Evolutionary conservation across 225 moss, liverwort and hornwort genomes (phyloP).

Genomic region (Anthoceros angustus): DNA sequence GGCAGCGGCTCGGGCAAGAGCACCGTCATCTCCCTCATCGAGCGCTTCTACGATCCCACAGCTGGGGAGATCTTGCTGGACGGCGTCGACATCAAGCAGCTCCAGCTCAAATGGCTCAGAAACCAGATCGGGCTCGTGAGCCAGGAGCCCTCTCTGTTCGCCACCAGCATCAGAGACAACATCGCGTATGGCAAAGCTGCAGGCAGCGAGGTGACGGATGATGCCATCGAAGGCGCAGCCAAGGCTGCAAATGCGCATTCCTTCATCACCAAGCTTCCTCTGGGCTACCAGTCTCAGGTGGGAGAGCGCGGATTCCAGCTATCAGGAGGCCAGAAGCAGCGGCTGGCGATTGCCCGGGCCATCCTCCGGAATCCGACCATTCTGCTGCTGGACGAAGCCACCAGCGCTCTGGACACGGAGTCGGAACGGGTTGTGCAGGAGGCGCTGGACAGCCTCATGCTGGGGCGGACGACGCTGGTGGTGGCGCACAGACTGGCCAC

Average conservation of each 20-base stretch:
- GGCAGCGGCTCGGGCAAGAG: too few species aligned
- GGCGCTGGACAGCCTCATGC: conserved; percentile 30
- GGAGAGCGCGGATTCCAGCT: conserved; percentile 35
- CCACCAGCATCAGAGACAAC: conserved; percentile 5
- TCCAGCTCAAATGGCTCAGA: too few species aligned
- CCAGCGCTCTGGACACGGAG: conserved; percentile 26
- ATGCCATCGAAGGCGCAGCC: conserved; percentile 29
- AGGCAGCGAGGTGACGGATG: conserved; percentile 8
- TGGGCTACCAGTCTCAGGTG: conserved; percentile 29
- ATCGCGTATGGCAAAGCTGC: conserved; percentile 29
- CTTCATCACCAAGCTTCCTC: conserved; percentile 23
- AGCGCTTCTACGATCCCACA: too few species aligned
- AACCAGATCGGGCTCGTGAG: too few species aligned
- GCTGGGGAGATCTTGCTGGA: too few species aligned
- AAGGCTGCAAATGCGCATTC: conserved; percentile 25
- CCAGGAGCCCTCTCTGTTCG: too few species aligned
- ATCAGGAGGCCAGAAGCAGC: conserved; percentile 34
- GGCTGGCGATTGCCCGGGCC: conserved; percentile 33
- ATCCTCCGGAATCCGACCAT: conserved; percentile 30
- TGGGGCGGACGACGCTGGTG: conserved; percentile 32
- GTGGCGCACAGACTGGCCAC: conserved; percentile 35
- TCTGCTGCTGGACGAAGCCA: conserved; percentile 25
- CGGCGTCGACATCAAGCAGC: too few species aligned
- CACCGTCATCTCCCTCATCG: too few species aligned
- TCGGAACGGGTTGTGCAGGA: conserved; percentile 32